Evolutionary conservation across 2,329 filamentous ascomycete species (phyloP).

Genomic region (Aureobasidium sp.): DNA sequence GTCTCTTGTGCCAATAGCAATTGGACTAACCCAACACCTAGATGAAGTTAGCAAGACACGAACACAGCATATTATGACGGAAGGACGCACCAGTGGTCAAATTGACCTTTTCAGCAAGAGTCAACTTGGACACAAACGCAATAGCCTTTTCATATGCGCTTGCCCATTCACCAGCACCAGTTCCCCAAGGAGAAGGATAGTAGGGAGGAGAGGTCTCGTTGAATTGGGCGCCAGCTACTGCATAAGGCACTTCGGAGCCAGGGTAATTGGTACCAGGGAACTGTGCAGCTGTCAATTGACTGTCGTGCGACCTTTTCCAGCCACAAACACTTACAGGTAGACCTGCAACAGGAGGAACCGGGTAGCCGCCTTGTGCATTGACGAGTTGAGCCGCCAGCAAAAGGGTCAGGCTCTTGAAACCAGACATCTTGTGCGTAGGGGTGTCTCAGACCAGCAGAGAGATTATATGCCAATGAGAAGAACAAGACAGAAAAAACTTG

Average conservation of each 20-base stretch:
- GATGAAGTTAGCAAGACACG: background rate
- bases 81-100: conserved; percentile 64
- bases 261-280: conserved; percentile 24
- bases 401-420: conserved; percentile 9
- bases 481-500: background rate
- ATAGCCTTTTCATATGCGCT: conserved; percentile 69
- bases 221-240: conserved; percentile 25
- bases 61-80: background rate
- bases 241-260: conserved; percentile 24
- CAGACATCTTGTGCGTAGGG: background rate
- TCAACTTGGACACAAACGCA: conserved; percentile 75
- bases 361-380: conserved; percentile 21
- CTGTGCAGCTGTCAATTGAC: background rate
- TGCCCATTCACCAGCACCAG: conserved; percentile 66
- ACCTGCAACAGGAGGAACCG: conserved; percentile 20
- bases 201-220: conserved; percentile 51
- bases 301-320: background rate
- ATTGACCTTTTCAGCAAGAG: conserved; percentile 85
- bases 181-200: conserved; percentile 85
- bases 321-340: conserved; percentile 16
- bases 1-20: background rate
- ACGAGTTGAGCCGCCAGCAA: conserved; percentile 28
- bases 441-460: background rate
- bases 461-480: background rate
- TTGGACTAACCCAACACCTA: conserved; percentile 55